Base-by-base conservation (phyloP, 371 early-diverging fungal species). In the Apophysomyces ossiformis region DNA sequence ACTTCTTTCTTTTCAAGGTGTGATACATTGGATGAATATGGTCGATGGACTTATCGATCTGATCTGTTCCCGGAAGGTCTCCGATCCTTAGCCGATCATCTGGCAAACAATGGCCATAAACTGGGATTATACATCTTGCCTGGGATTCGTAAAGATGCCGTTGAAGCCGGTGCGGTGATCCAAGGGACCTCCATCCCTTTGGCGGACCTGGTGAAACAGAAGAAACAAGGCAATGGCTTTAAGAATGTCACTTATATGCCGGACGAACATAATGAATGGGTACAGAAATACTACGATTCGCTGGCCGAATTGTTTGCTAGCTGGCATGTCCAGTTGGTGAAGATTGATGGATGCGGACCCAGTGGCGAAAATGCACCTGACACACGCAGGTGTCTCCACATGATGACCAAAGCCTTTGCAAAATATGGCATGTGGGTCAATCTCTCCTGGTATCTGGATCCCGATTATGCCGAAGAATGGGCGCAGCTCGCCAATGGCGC, bases 271-370 rank as follows among this genome's bases (percentile, higher is more conserved):
- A 68, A 70, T 38, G 72, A 71, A 5, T 26, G 63, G 1, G 75
- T 75, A 0, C 70, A 71, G 44, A 56, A 39, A 9, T 81, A 78
- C 41, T 81, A 81, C 58, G 73, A 78, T 21, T 76, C 78, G 5
- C 62, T 78, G 11, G 82, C 78, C 0, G 78, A 78, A 8, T 43
- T 69, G 7, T 66, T 81, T 61, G 73, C 72, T 5, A 75, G 71
- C 38, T 81, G 77, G 74, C 73, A 75, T 5, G 60, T 81, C 4
- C 66, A 66, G 2, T 78, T 68, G 69, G 77, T 81, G 4, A 81
- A 81, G 39, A 61, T 81, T 21, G 82, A 81, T 57, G 82, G 78
- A 13, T 73, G 78, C 21, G 82, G 82, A 6, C 78, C 78, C 6
- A 76, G 77, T 18, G 77, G 75, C 4, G 77, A 77, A 0, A 70